phyloP scores from a whole-genome alignment of 208 protist genomes.

The Phytomonas francai region DNA sequence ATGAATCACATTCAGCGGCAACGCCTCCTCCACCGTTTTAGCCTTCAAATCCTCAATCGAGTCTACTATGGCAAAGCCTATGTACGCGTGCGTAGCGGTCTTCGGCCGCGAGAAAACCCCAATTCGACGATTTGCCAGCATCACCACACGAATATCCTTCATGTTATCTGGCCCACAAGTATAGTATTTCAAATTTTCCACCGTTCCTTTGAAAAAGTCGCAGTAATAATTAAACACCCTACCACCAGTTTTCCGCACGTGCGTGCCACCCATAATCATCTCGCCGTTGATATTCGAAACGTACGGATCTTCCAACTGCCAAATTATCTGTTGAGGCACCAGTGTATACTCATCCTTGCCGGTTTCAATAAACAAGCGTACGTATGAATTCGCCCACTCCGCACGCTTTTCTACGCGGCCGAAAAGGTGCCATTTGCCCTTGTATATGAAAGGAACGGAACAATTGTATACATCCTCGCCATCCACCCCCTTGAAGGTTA shows the following conservation, averaged over 20 bases:
- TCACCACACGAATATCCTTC: conserved; percentile 48
- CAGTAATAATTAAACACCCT: conserved; percentile 41
- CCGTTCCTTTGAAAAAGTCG: conserved; percentile 40
- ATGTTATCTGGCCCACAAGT: conserved; percentile 43
- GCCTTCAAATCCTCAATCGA: conserved; percentile 38
- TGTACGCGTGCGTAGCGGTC: conserved; percentile 37
- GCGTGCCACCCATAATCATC: conserved; percentile 39
- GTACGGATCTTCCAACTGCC: conserved; percentile 40
- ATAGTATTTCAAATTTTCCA: conserved; percentile 36
- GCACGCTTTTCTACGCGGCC: conserved; percentile 39
- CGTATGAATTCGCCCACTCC: conserved; percentile 40
- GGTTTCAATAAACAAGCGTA: conserved; percentile 43
- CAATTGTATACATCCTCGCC: conserved; percentile 53
- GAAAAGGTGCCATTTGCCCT: conserved; percentile 38
- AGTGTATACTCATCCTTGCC: conserved; percentile 55
- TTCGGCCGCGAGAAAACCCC: conserved; percentile 58
- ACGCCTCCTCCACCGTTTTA: conserved; percentile 35
- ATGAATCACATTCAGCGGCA: conserved; percentile 54
- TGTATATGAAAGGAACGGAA: conserved; percentile 43
- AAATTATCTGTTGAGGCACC: conserved; percentile 31
- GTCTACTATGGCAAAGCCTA: conserved; percentile 55
- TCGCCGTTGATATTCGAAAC: conserved; percentile 38
- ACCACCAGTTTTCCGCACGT: conserved; percentile 28
- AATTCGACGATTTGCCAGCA: conserved; percentile 36
- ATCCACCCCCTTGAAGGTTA: conserved; percentile 44